Evolutionary conservation across 2,329 filamentous ascomycete species (phyloP), one percentile per base, ranked within the genome.

Genomic region (Acrodontium crateriforme): DNA sequence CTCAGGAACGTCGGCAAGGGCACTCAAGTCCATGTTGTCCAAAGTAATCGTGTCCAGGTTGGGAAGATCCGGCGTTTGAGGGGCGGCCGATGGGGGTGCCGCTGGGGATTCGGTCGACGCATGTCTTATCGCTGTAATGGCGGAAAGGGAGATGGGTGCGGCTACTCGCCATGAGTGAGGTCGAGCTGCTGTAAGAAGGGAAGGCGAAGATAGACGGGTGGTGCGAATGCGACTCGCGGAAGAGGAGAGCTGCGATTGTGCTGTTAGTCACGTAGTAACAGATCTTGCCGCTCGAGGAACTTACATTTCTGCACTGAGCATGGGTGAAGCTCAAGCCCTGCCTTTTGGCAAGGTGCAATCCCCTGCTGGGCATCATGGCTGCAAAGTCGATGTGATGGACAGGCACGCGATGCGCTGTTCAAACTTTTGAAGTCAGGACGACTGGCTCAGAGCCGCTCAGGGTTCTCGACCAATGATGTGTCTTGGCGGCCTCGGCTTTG

Each of bases 1-100:
- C 46, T 87, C 78, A 18, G 78, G 72, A 37, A 83, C 69, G 36
- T 67, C 58, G 35, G 73, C 63, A 23, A 63, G 36, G 3, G 47
- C 39, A 27, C 42, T 27, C 25, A 47, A 40, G 24, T 55, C 47
- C 9, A 59, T 42, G 14, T 47, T 46, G 16, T 56, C 55, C 18
- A 58, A 48, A 7, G 40, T 49, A 27, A 52, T 49, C 15, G 41
- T 42, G 29, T 50, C 45, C 31, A 50, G 37, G 30, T 44, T 45
- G 12, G 42, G 36, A 26, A 41, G 39, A 10, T 30, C 10, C 11
- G 36, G 12, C 9, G 39, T 28, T 9, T 35, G 28, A 39, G 28
- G 39, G 4, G 31, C 13, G 19, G 45, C 45, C 15, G 31, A 24
- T 14, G 31, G 27, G 30, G 42, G 21, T 17, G 44, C 42, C 16